Conservation (phyloP, 2,329 filamentous ascomycete species). For the Sphaerulina populicola region DNA sequence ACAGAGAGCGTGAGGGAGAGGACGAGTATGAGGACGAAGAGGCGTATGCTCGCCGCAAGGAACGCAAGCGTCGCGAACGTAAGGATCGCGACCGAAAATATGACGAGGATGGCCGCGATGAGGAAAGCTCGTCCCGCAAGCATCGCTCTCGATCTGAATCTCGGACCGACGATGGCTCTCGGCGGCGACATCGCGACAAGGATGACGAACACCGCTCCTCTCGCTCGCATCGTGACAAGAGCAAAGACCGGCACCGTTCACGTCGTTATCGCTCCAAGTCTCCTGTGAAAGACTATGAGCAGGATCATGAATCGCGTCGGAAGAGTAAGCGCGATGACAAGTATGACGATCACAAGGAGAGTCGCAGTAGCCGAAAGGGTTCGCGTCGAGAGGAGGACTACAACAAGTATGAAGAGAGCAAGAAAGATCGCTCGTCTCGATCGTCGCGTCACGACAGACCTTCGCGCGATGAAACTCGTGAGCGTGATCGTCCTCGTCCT, state of each 20-base stretch:
- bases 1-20: constrained; percentile 44
- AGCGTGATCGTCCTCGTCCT: constrained; percentile 17
- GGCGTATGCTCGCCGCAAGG: constrained; percentile 33
- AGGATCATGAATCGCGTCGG: constrained; percentile 26
- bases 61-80: constrained; percentile 26
- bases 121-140: constrained; percentile 38
- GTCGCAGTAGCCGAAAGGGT: constrained; percentile 31
- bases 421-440: constrained; percentile 36
- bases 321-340: constrained; percentile 35
- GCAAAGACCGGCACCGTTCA: constrained; percentile 36
- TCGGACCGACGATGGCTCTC: constrained; percentile 48
- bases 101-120: constrained; percentile 38
- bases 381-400: constrained; percentile 45
- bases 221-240: constrained; percentile 41
- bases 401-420: constrained; percentile 40
- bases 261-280: constrained; percentile 40
- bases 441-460: constrained; percentile 36
- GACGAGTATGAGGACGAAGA: constrained; percentile 38
- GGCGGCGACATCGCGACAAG: constrained; percentile 50
- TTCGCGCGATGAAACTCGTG: constrained; percentile 30
- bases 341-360: constrained; percentile 23
- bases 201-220: constrained; percentile 39
- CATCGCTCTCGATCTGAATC: constrained; percentile 59
- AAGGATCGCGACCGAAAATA: constrained; percentile 39
- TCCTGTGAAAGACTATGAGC: constrained; percentile 25